A percentile compares a stretch with the other conserved stretches of the same genome.
Conservation (phyloP, 208 protist species). For the Endotrypanum monterogeii region DNA sequence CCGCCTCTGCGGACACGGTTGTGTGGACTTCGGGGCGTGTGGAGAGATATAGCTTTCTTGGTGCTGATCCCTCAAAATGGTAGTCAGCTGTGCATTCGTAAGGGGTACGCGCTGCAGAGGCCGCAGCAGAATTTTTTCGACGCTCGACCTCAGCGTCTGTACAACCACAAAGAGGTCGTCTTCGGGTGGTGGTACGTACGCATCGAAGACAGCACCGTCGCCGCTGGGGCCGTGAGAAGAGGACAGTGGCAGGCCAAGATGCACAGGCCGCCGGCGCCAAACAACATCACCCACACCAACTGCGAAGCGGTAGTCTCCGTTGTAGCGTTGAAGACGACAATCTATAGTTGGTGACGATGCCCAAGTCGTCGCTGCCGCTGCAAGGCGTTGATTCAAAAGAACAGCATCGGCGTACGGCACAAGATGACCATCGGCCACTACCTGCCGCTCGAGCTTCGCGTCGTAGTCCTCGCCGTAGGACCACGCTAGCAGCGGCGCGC, state of each 20-base stretch:
- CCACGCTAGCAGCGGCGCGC: slow-evolving; percentile 74
- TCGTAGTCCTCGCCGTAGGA: slow-evolving; percentile 92
- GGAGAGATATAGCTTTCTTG: slow-evolving; percentile 36
- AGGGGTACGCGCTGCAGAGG: slow-evolving; percentile 32
- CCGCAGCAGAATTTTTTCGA: slow-evolving; percentile 58
- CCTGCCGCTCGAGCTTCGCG: slow-evolving; percentile 76
- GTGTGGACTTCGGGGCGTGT: slow-evolving; percentile 1
- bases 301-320: slow-evolving; percentile 78
- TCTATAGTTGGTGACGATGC: background rate
- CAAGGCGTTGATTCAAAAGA: slow-evolving; percentile 57
- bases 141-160: slow-evolving; percentile 29
- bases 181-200: slow-evolving; percentile 27
- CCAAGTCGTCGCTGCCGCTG: background rate
- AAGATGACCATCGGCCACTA: slow-evolving; percentile 59
- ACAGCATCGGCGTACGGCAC: slow-evolving; percentile 67
- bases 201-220: slow-evolving; percentile 1
- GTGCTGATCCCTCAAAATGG: slow-evolving; percentile 35
- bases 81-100: slow-evolving; percentile 6
- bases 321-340: slow-evolving; percentile 63
- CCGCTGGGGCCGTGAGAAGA: background rate
- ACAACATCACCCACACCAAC: slow-evolving; percentile 74
- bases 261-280: slow-evolving; percentile 62
- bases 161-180: slow-evolving; percentile 76
- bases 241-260: background rate
- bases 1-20: background rate